Evolutionary conservation across 345 rosid species (phyloP).

Genomic region (Rubroshorea leprosula): DNA sequence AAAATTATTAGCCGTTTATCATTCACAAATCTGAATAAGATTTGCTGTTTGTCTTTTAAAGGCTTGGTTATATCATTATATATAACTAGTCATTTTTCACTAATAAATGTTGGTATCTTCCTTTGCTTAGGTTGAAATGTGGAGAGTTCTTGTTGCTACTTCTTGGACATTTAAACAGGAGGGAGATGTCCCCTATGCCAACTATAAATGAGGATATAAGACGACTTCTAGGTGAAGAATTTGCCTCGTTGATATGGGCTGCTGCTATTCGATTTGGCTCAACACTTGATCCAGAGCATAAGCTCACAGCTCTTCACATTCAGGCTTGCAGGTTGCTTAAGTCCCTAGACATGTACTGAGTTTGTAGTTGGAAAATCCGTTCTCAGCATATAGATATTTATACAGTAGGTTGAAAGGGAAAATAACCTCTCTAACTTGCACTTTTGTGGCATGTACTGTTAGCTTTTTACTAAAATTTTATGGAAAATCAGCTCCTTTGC

Average conservation of each 20-base stretch:
- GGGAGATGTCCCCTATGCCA: constrained; percentile 72
- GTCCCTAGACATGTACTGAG: constrained; percentile 70
- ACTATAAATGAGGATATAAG: constrained; percentile 77
- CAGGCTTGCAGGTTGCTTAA: constrained; percentile 95
- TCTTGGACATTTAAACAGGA: constrained; percentile 84
- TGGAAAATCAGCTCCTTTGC: too few relatives aligned
- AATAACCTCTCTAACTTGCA: too few relatives aligned
- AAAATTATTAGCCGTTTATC: too few relatives aligned
- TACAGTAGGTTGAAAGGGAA: too few relatives aligned
- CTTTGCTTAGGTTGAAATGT: constrained; percentile 63
- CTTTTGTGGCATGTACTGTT: too few relatives aligned
- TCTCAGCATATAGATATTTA: not conserved
- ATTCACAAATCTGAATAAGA: not conserved
- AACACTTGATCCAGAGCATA: constrained; percentile 78
- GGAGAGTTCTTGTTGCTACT: constrained; percentile 93
- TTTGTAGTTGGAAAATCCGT: not conserved
- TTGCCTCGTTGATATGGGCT: constrained; percentile 96
- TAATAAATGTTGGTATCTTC: not conserved
- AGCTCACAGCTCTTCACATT: constrained; percentile 73
- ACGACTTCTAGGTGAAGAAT: constrained; percentile 87
- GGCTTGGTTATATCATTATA: not conserved
- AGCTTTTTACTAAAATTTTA: too few relatives aligned
- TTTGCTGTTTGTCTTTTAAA: not conserved
- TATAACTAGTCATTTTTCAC: constrained; percentile 2
- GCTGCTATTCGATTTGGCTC: constrained; percentile 95